Base-by-base conservation (phyloP, 768 basidiomycete genomes). In the Collybia sordida region DNA sequence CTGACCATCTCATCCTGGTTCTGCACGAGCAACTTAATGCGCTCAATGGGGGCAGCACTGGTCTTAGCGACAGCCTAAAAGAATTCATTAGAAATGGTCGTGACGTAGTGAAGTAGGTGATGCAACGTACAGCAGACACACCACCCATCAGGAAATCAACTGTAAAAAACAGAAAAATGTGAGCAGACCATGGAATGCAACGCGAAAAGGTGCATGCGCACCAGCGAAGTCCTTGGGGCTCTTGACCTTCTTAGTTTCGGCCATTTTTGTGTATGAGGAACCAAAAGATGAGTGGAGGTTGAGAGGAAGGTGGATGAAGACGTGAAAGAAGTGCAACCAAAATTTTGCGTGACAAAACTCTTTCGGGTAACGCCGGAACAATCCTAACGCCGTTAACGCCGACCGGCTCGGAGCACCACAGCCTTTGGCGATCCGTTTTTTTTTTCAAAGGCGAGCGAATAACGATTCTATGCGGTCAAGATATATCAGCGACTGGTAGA, bases 1-100 rank as follows among this genome's bases (percentile, higher is more conserved):
- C 74, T 3, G n/a, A 86, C 89, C 97, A 98, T 99, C 81, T 98
- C 97, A 83, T 95, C 96, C 85, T 98, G 96, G 78, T 97, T 98
- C 77, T 98, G 93, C 53, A 96, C 88, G 69, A 96, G 76, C 64
- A 98, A 86, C 81, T 99, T 99, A 76, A 99, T 96, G 68, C 97
- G 94, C 85, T 98, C 97, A 65, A 99, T 99, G 74, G 97, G 97
- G 57, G 97, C 97, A 62, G 97, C 97, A 59, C 90, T 90, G 59
- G 97, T 98, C 85, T 99, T 99, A 49, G 97, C 90, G 71, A 98
- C 92, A 61, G 97, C 97, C 92, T 94, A 70, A 28, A 52, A 52
- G 28, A 53, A 40, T 52, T 25, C 34, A 48, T 49, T 49, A 47
- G 69, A 50, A 68, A 54, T 44, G 52, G 36, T 36, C 18, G 49